Evolutionary conservation across 495 filamentous ascomycete genomes (phyloP).

Genomic region (Pyrenula massariospora): DNA sequence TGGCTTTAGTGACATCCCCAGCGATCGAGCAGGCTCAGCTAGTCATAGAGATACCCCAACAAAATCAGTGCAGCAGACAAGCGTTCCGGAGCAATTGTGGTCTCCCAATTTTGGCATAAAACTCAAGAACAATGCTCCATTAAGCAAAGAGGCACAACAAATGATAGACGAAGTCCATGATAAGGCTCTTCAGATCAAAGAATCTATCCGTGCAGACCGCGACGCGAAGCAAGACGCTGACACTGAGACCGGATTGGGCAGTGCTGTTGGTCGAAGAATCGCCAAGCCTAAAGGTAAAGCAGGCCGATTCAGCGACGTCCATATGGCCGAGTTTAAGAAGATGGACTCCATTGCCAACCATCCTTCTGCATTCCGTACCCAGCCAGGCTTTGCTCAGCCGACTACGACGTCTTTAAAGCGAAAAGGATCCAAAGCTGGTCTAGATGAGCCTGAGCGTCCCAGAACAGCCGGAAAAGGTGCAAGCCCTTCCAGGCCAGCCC

Average conservation of each 20-base stretch:
- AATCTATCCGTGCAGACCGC: constrained; percentile 38
- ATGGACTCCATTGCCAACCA: constrained; percentile 92
- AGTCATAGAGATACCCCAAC: constrained; percentile 28
- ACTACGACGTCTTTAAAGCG: constrained; percentile 53
- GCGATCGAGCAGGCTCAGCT: constrained; percentile 25
- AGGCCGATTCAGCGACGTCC: constrained; percentile 65
- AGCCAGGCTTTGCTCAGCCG: constrained; percentile 43
- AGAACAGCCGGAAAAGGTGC: constrained; percentile 24
- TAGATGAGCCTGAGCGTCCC: constrained; percentile 42
- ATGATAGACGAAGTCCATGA: constrained; percentile 69
- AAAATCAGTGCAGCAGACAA: constrained; percentile 23
- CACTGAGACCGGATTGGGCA: constrained; percentile 21
- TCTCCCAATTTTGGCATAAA: constrained; percentile 68
- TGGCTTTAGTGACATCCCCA: constrained; percentile 53
- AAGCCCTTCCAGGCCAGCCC: neutral
- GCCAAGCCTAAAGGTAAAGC: constrained; percentile 66
- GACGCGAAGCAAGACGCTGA: constrained; percentile 9
- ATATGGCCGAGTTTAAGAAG: constrained; percentile 84
- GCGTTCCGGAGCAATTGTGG: constrained; percentile 20
- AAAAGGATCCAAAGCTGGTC: constrained; percentile 60
- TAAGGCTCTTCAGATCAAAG: constrained; percentile 56
- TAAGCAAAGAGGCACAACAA: constrained; percentile 61
- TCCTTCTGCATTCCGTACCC: constrained; percentile 62
- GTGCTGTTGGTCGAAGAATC: constrained; percentile 49
- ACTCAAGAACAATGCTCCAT: constrained; percentile 45